Evolutionary conservation across 2,329 filamentous ascomycete species (phyloP).

Genomic region (Fusarium palustre): DNA sequence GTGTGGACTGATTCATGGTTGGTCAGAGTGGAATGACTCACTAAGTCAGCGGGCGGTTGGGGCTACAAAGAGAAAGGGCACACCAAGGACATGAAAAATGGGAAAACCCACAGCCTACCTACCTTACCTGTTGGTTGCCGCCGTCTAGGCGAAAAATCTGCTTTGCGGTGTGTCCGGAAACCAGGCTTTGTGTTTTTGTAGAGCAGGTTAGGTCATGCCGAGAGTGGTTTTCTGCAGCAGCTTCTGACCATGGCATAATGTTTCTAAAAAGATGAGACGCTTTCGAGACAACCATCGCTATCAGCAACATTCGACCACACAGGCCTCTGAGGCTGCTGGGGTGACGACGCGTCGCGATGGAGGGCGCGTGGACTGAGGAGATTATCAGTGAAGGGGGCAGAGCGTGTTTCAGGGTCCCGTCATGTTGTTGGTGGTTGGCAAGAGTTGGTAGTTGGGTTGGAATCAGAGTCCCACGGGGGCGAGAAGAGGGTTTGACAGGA

Average conservation of each 20-base stretch:
- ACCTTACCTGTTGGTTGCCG: constrained; percentile 14
- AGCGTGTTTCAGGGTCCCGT: constrained; percentile 47
- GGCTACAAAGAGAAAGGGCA: constrained; percentile 21
- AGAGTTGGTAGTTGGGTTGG: constrained; percentile 38
- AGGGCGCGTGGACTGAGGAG: constrained; percentile 27
- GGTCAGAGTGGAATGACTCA: constrained; percentile 47
- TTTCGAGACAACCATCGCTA: constrained; percentile 33
- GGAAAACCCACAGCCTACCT: constrained; percentile 39
- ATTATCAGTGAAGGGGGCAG: constrained; percentile 43
- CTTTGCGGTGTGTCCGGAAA: constrained; percentile 33
- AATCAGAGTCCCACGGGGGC: constrained; percentile 40
- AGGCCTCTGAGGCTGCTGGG: constrained; percentile 9
- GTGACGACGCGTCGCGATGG: constrained; percentile 38
- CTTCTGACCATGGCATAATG: constrained; percentile 23
- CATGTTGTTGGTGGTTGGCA: constrained; percentile 41
- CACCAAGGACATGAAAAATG: constrained; percentile 34
- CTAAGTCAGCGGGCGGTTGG: constrained; percentile 39
- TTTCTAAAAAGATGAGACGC: constrained; percentile 42
- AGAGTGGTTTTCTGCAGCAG: constrained; percentile 7
- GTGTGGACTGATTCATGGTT: constrained; percentile 41
- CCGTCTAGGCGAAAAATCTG: constrained; percentile 32
- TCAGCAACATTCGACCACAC: constrained; percentile 7
- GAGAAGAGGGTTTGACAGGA: constrained; percentile 45
- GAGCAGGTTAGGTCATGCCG: constrained; percentile 5
- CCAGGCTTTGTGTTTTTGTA: constrained; percentile 17